These are phyloP conservation scores for Irpex rosettiformis DNA, from an alignment of 1,284 basidiomycete species.

Conservation along the genomic window DNA sequence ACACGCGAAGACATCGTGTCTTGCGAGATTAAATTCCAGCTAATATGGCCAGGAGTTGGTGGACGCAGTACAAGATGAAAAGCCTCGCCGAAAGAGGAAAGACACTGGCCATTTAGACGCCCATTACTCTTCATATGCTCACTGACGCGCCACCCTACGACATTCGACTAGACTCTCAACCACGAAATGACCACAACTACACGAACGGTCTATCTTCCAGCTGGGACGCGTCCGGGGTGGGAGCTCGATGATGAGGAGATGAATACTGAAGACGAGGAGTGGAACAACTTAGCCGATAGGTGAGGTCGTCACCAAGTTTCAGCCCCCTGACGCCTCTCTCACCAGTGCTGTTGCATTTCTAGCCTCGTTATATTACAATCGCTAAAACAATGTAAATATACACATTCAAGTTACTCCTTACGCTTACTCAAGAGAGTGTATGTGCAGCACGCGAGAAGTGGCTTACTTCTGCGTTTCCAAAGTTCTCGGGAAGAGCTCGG, in stretches of 20 bases:
- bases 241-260: slow-evolving; percentile 40
- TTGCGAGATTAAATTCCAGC: neutral
- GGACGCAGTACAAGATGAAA: neutral
- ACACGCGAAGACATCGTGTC: slow-evolving; percentile 69
- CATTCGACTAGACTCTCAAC: slow-evolving; percentile 10
- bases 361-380: slow-evolving; percentile 55
- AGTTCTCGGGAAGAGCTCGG: slow-evolving; percentile 60
- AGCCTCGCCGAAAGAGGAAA: neutral
- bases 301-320: slow-evolving; percentile 25
- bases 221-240: slow-evolving; percentile 55
- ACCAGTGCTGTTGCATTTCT: slow-evolving; percentile 10
- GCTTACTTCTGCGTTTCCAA: slow-evolving; percentile 65
- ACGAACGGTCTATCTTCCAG: slow-evolving; percentile 43
- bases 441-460: slow-evolving; percentile 62
- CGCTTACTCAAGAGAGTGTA: slow-evolving; percentile 5
- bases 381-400: slow-evolving; percentile 60
- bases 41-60: neutral
- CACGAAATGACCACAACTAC: slow-evolving; percentile 3
- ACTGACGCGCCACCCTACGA: neutral
- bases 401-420: neutral
- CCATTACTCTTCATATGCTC: neutral
- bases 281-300: slow-evolving; percentile 57
- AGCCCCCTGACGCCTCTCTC: neutral
- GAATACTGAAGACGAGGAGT: slow-evolving; percentile 27
- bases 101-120: neutral